These are phyloP conservation scores for Scytalidium sp. DNA, from an alignment of 2,329 filamentous ascomycete species.

Conservation along the genomic window DNA sequence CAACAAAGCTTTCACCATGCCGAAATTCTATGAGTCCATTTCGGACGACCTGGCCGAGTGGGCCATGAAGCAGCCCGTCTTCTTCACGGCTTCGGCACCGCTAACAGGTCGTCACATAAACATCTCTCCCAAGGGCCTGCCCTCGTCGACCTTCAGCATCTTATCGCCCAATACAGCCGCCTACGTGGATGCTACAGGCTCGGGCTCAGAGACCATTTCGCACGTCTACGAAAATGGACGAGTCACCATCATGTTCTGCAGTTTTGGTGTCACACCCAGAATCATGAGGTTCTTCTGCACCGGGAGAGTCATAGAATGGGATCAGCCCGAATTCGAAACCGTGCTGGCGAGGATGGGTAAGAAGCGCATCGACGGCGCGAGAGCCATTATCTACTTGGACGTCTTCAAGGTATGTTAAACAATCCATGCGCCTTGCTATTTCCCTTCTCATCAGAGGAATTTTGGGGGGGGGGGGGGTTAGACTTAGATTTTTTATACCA, in stretches of 20 bases:
- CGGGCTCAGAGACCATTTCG: slow-evolving; percentile 71
- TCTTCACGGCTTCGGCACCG: slow-evolving; percentile 73
- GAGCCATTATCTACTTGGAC: slow-evolving; percentile 59
- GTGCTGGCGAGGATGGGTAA: slow-evolving; percentile 43
- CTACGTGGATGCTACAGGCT: slow-evolving; percentile 73
- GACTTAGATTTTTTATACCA: background rate
- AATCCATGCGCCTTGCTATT: no score
- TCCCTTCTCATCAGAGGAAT: no score
- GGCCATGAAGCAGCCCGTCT: slow-evolving; percentile 66
- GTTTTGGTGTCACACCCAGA: slow-evolving; percentile 55
- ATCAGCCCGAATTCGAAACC: slow-evolving; percentile 44
- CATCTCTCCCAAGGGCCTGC: slow-evolving; percentile 73
- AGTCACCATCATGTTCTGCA: slow-evolving; percentile 72
- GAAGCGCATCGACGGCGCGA: slow-evolving; percentile 42
- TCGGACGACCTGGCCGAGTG: slow-evolving; percentile 55
- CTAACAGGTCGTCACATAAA: slow-evolving; percentile 69
- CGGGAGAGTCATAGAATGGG: slow-evolving; percentile 57
- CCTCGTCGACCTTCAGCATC: slow-evolving; percentile 59
- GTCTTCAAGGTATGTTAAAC: slow-evolving; percentile 49
- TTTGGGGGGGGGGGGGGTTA: no score
- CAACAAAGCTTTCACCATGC: slow-evolving; percentile 40
- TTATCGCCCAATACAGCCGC: slow-evolving; percentile 53
- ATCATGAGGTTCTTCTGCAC: slow-evolving; percentile 64
- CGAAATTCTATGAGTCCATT: slow-evolving; percentile 55
- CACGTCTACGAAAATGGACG: slow-evolving; percentile 76